Evolutionary conservation across 371 early-diverging fungal genomes (phyloP).

Genomic region (Gilbertella persicaria): DNA sequence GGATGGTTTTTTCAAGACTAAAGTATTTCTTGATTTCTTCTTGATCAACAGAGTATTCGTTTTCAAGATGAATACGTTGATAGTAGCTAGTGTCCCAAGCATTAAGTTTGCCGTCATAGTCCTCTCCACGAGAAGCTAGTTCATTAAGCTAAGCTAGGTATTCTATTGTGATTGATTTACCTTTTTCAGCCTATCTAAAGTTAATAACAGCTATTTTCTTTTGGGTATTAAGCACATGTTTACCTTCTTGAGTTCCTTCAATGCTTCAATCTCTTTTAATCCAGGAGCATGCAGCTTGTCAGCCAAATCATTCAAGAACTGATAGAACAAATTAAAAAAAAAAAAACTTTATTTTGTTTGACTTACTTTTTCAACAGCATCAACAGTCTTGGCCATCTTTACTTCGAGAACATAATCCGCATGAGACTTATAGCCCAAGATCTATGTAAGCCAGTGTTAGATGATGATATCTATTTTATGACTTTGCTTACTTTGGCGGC

Average conservation of each 20-base stretch:
- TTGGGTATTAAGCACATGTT: not conserved
- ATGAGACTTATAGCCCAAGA: constrained; percentile 78
- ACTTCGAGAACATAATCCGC: constrained; percentile 75
- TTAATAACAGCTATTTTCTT: not conserved
- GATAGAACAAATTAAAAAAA: not conserved
- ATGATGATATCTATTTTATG: not conserved
- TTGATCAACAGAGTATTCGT: constrained; percentile 73
- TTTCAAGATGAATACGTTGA: constrained; percentile 67
- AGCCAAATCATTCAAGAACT: constrained; percentile 72
- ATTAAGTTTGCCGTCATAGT: constrained; percentile 60
- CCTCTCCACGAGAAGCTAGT: constrained; percentile 37
- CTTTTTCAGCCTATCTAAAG: constrained; percentile 33
- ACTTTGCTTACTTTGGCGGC: constrained; percentile 49
- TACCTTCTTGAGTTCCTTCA: constrained; percentile 61
- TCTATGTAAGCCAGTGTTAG: constrained; percentile 6
- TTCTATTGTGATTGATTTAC: constrained; percentile 1
- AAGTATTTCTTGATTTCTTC: constrained; percentile 82
- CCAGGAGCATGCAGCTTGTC: constrained; percentile 59
- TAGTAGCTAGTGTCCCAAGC: constrained; percentile 83
- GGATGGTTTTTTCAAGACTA: constrained; percentile 55
- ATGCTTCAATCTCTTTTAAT: constrained; percentile 57
- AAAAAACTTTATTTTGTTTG: not conserved
- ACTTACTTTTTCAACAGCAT: constrained; percentile 56
- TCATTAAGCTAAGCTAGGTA: not conserved
- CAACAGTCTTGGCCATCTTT: constrained; percentile 84